phyloP scores from a whole-genome alignment of 306 rosid genomes.

The Dryas drummondii region DNA sequence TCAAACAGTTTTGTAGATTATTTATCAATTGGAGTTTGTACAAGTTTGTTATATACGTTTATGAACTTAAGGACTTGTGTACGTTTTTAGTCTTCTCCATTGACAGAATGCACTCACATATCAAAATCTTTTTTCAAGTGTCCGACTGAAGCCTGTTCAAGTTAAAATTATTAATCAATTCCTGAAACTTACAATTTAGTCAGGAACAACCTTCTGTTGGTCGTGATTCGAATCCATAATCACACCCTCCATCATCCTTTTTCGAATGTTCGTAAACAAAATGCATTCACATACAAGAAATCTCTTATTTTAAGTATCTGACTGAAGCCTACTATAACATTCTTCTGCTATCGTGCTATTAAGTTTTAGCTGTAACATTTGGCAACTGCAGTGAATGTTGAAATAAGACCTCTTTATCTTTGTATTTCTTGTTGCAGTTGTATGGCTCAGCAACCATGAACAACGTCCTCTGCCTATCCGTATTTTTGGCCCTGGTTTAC shows the following conservation, averaged over 20 bases:
- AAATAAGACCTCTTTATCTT: background rate
- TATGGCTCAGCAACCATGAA: conserved; percentile 95
- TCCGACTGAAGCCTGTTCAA: too few relatives aligned
- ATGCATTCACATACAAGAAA: too few relatives aligned
- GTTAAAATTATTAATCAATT: too few relatives aligned
- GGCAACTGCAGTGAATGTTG: conserved; percentile 3
- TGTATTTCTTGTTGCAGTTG: conserved; percentile 51
- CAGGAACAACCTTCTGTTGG: too few relatives aligned
- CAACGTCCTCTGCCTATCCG: conserved; percentile 87
- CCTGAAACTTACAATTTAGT: too few relatives aligned
- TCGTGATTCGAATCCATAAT: too few relatives aligned
- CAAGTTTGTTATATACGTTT: too few relatives aligned
- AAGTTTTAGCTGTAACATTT: background rate
- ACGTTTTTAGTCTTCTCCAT: background rate
- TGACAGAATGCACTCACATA: background rate
- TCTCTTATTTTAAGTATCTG: too few relatives aligned
- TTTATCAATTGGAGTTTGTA: background rate
- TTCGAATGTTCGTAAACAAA: too few relatives aligned
- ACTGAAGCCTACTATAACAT: too few relatives aligned
- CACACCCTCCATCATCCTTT: too few relatives aligned
- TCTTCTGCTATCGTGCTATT: background rate
- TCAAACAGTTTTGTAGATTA: background rate
- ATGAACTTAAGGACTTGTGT: too few relatives aligned
- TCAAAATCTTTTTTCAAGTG: background rate
- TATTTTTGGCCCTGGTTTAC: conserved; percentile 86